A percentile compares a stretch with the other conserved stretches of the same genome.
These are phyloP conservation scores for Extremus antarcticus DNA, from an alignment of 495 filamentous ascomycete genomes.

Conservation along the genomic window DNA sequence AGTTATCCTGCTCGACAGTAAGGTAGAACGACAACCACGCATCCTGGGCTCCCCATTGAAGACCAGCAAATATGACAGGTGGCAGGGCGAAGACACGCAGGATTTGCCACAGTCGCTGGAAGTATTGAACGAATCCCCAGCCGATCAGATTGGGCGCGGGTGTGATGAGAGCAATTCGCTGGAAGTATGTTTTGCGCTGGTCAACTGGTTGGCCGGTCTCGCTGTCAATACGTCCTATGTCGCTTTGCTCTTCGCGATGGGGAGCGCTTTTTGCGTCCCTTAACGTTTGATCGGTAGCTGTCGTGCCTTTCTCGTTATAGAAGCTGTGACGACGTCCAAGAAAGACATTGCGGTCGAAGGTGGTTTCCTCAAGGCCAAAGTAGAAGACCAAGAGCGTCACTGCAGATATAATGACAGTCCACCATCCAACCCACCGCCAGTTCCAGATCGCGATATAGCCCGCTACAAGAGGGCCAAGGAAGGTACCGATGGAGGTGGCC, in stretches of 20 bases:
- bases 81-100: constrained; percentile 31
- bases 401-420: constrained; percentile 26
- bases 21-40: constrained; percentile 34
- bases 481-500: constrained; percentile 22
- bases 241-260: background rate
- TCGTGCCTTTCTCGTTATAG: background rate
- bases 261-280: background rate
- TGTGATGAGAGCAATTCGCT: constrained; percentile 5
- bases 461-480: constrained; percentile 26
- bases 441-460: constrained; percentile 22
- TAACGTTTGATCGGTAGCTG: background rate
- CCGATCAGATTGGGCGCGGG: constrained; percentile 5
- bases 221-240: background rate
- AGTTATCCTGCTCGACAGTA: constrained; percentile 31
- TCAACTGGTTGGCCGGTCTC: background rate
- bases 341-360: constrained; percentile 1
- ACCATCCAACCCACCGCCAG: constrained; percentile 31
- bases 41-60: constrained; percentile 33
- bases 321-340: background rate
- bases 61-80: constrained; percentile 25
- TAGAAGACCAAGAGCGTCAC: constrained; percentile 20
- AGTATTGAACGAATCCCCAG: constrained; percentile 6
- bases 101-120: constrained; percentile 15
- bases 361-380: constrained; percentile 6
- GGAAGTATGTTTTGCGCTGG: background rate